Evolutionary conservation across 768 basidiomycete genomes (phyloP).

Genomic region (Brasilioporus rufonigricans): DNA sequence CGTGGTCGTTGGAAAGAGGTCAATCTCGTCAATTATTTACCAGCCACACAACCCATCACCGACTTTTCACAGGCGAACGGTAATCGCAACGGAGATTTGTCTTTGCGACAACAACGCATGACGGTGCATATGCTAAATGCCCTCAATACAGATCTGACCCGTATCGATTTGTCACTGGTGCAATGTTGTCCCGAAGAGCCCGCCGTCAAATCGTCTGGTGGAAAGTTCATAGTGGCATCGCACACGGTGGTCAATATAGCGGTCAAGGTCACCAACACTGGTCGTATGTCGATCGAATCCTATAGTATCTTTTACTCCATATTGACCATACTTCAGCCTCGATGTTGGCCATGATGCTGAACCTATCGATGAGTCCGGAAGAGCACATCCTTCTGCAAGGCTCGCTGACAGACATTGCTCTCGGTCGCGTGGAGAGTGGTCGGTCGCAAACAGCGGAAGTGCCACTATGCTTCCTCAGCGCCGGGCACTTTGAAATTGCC

Average conservation of each 20-base stretch:
- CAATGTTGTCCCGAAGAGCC: conserved; percentile 26
- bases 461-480: conserved; percentile 70
- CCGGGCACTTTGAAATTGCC: conserved; percentile 56
- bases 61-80: conserved; percentile 64
- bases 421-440: conserved; percentile 61
- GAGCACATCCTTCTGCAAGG: conserved; percentile 75
- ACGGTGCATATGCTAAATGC: conserved; percentile 77
- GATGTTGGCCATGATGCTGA: conserved; percentile 50
- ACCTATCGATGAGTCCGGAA: conserved; percentile 53
- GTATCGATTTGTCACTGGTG: conserved; percentile 53
- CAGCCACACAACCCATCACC: background rate
- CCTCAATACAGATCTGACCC: conserved; percentile 65
- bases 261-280: conserved; percentile 59
- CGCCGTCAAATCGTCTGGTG: conserved; percentile 20
- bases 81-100: conserved; percentile 70
- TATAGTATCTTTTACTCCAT: background rate
- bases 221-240: conserved; percentile 49
- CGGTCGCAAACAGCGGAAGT: conserved; percentile 50
- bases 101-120: conserved; percentile 75
- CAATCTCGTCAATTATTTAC: background rate
- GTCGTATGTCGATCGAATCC: conserved; percentile 45
- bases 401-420: conserved; percentile 51
- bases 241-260: conserved; percentile 66
- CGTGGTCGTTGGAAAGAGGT: conserved; percentile 87
- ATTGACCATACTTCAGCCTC: conserved; percentile 40